These are phyloP conservation scores for Chiua virens DNA, from an alignment of 768 basidiomycete genomes.

Conservation along the genomic window DNA sequence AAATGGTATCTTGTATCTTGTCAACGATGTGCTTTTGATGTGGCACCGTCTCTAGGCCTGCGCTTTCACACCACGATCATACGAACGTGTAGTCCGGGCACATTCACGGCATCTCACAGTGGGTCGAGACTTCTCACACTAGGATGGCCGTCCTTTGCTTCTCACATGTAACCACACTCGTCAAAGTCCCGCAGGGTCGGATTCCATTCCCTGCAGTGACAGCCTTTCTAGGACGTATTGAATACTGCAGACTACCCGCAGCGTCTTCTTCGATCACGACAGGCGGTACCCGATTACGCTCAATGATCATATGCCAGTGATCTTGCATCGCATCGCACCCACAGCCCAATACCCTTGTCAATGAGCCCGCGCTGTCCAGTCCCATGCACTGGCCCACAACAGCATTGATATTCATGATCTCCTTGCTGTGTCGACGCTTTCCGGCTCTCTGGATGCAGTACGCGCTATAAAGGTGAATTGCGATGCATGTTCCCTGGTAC, in stretches of 20 bases:
- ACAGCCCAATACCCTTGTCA: constrained; percentile 21
- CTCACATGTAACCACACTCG: constrained; percentile 15
- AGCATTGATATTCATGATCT: constrained; percentile 2
- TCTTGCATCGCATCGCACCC: constrained; percentile 21
- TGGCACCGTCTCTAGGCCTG: constrained; percentile 18
- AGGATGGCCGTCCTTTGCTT: constrained; percentile 9
- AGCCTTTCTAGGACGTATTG: constrained; percentile 19
- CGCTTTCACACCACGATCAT: constrained; percentile 19
- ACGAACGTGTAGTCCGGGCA: constrained; percentile 8
- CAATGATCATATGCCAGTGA: constrained; percentile 14
- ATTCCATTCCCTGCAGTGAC: constrained; percentile 22
- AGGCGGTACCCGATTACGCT: constrained; percentile 18
- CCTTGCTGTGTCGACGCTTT: constrained; percentile 1
- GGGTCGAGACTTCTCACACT: constrained; percentile 23
- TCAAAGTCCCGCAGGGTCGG: constrained; percentile 16
- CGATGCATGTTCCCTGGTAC: constrained; percentile 9
- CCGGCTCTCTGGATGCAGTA: constrained; percentile 7
- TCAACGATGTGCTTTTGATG: constrained; percentile 19
- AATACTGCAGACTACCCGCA: constrained; percentile 12
- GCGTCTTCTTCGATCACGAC: constrained; percentile 25
- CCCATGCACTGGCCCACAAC: constrained; percentile 5
- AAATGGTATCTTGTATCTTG: constrained; percentile 11
- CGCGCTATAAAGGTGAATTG: constrained; percentile 3
- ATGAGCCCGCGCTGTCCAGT: constrained; percentile 3
- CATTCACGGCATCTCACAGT: constrained; percentile 5